Percentiles rank a stretch among this genome's conserved stretches.
These are phyloP conservation scores for Moniliophthora roreri DNA, from an alignment of 1,284 basidiomycete genomes.

Conservation along the genomic window DNA sequence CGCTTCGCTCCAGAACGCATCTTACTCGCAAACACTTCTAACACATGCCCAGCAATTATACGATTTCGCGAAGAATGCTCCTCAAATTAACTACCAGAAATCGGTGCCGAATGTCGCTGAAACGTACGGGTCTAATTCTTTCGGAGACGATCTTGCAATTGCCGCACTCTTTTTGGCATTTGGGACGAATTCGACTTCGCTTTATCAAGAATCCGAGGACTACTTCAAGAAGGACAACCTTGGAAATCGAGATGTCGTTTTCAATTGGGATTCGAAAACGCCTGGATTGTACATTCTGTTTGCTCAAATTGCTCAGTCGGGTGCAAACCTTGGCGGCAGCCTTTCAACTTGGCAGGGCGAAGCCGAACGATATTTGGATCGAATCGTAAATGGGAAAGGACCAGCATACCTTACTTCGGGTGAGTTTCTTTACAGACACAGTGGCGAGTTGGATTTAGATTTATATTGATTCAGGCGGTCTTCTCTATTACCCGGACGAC, in stretches of 20 bases:
- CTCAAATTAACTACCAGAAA: conserved; percentile 59
- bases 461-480: conserved; percentile 53
- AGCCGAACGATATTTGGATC: conserved; percentile 79
- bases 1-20: conserved; percentile 69
- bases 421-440: conserved; percentile 22
- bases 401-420: conserved; percentile 54
- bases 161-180: conserved; percentile 78
- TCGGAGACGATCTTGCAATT: conserved; percentile 68
- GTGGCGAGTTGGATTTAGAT: conserved; percentile 2
- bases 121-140: conserved; percentile 76
- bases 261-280: conserved; percentile 89
- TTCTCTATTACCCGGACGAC: conserved; percentile 80
- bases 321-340: conserved; percentile 50
- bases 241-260: conserved; percentile 53
- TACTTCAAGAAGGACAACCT: conserved; percentile 65
- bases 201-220: conserved; percentile 65
- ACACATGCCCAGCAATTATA: conserved; percentile 78
- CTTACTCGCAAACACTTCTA: conserved; percentile 71
- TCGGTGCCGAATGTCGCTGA: conserved; percentile 63
- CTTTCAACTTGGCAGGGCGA: conserved; percentile 67
- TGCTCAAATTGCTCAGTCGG: conserved; percentile 58
- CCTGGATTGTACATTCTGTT: conserved; percentile 79
- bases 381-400: conserved; percentile 60
- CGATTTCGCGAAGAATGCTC: conserved; percentile 64
- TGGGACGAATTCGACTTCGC: conserved; percentile 61